Evolutionary conservation across 768 basidiomycete genomes (phyloP).

Genomic region (Postia placenta): DNA sequence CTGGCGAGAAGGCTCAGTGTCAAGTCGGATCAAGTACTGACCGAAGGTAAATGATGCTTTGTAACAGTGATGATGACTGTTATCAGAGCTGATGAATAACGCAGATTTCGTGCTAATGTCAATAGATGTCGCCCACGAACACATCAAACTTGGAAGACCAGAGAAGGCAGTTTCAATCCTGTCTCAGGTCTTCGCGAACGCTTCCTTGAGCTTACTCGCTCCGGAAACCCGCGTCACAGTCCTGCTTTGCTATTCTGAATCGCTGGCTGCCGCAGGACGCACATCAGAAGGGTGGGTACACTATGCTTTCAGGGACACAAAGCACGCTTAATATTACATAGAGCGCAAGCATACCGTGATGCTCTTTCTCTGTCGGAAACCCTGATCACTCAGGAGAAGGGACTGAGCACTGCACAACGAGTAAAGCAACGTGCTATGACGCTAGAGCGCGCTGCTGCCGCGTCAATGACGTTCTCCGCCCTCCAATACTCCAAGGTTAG

Average conservation of each 20-base stretch:
- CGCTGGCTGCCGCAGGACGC: conserved; percentile 55
- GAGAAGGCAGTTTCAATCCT: conserved; percentile 65
- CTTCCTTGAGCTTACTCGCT: conserved; percentile 40
- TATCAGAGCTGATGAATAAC: neutral
- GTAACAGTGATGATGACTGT: conserved; percentile 39
- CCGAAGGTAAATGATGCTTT: conserved; percentile 24
- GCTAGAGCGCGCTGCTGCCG: conserved; percentile 68
- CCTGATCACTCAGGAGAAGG: conserved; percentile 38
- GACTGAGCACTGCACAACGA: conserved; percentile 44
- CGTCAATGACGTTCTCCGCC: conserved; percentile 59
- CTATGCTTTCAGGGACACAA: too few species aligned
- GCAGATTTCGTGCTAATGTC: conserved; percentile 61
- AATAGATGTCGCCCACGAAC: conserved; percentile 72
- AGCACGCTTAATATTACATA: conserved; percentile 20
- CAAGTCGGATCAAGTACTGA: conserved; percentile 29
- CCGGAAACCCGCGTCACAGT: conserved; percentile 49
- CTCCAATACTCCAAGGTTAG: conserved; percentile 63
- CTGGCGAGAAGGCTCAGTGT: conserved; percentile 58
- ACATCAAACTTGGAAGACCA: conserved; percentile 68
- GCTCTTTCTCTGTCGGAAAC: conserved; percentile 43
- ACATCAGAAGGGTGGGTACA: conserved; percentile 49
- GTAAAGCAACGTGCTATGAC: conserved; percentile 51
- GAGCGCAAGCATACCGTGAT: conserved; percentile 52
- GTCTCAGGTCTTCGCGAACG: conserved; percentile 41
- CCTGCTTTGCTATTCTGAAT: conserved; percentile 61